Percentiles rank a stretch among this genome's conserved stretches.
These are phyloP conservation scores for Puccinia polysora DNA, from an alignment of 1,284 basidiomycete genomes.

Conservation along the genomic window DNA sequence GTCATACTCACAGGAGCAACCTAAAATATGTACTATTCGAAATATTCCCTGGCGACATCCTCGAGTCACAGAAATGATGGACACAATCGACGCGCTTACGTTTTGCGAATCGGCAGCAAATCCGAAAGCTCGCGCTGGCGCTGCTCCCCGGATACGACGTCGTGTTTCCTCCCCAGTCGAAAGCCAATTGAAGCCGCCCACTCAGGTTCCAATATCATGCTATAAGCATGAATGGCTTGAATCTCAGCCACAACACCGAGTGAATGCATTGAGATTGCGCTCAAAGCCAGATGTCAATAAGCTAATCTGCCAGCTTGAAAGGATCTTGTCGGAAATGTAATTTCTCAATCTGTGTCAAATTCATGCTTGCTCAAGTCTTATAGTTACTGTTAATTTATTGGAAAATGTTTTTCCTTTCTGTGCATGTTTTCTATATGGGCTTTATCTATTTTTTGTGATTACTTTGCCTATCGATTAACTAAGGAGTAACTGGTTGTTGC, in stretches of 20 bases:
- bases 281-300: not conserved
- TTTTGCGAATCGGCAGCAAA: not conserved
- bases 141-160: not conserved
- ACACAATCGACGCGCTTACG: not conserved
- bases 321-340: too few relatives aligned
- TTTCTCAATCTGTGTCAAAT: too few relatives aligned
- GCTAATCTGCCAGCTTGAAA: too few relatives aligned
- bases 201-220: not conserved
- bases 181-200: not conserved
- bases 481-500: too few relatives aligned
- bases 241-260: not conserved
- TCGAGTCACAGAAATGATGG: not conserved
- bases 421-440: too few relatives aligned
- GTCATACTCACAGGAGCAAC: not conserved
- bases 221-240: not conserved
- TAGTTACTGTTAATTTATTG: too few relatives aligned
- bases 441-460: too few relatives aligned
- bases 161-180: not conserved
- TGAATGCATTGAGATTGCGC: slow-evolving; percentile 5
- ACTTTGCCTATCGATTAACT: too few relatives aligned
- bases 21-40: slow-evolving; percentile 9
- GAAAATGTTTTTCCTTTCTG: too few relatives aligned
- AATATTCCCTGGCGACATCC: slow-evolving; percentile 5
- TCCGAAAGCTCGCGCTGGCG: not conserved
- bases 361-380: too few relatives aligned